These are phyloP conservation scores for Salvia miltiorrhiza DNA, from an alignment of 257 asterid genomes.

Conservation along the genomic window DNA sequence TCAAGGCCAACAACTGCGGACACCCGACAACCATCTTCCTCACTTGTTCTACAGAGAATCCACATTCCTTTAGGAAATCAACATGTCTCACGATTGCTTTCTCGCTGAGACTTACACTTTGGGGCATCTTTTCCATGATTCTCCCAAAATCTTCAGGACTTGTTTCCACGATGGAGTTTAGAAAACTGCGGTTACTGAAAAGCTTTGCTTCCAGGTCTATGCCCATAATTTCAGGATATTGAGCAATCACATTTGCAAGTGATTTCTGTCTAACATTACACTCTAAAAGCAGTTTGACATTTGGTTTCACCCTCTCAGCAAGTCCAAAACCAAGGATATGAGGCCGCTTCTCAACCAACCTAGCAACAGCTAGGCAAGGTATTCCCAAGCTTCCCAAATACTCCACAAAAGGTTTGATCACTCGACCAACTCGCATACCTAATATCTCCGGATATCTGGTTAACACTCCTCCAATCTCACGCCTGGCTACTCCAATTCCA, in stretches of 20 bases:
- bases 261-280: constrained; percentile 55
- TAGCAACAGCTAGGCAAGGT: constrained; percentile 71
- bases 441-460: constrained; percentile 80
- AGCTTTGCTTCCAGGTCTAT: constrained; percentile 55
- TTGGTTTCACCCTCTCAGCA: constrained; percentile 65
- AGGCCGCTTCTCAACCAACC: constrained; percentile 80
- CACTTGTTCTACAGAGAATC: constrained; percentile 63
- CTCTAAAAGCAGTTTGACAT: constrained; percentile 58
- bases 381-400: constrained; percentile 78
- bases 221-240: constrained; percentile 86
- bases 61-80: constrained; percentile 62
- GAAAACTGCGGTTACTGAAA: constrained; percentile 44
- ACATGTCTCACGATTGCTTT: constrained; percentile 63
- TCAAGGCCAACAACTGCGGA: constrained; percentile 86
- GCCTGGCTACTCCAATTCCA: constrained; percentile 91
- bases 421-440: constrained; percentile 97
- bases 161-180: constrained; percentile 47
- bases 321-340: constrained; percentile 88
- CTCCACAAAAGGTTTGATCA: constrained; percentile 88
- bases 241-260: constrained; percentile 70
- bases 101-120: constrained; percentile 63
- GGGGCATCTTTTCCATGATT: constrained; percentile 86
- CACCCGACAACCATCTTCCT: constrained; percentile 76
- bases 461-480: constrained; percentile 79
- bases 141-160: constrained; percentile 72